A percentile compares a stretch with the other conserved stretches of the same genome.
Evolutionary conservation across 2,329 filamentous ascomycete species (phyloP).

Genomic region (Clonostachys solani): DNA sequence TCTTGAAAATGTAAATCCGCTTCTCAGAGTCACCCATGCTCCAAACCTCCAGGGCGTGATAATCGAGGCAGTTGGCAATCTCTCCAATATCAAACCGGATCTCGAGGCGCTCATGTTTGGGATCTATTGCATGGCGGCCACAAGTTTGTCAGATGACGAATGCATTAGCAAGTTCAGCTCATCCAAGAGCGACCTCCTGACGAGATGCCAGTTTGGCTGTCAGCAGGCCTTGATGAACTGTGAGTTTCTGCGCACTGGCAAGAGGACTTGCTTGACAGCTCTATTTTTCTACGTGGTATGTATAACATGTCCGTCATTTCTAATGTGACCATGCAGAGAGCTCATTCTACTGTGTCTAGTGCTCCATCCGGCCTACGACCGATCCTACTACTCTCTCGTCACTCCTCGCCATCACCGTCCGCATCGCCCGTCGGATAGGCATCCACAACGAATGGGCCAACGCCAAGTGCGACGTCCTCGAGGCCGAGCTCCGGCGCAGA

Average conservation of each 20-base stretch:
- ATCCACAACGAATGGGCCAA: constrained; percentile 41
- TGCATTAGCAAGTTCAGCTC: constrained; percentile 35
- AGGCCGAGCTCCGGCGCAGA: constrained; percentile 55
- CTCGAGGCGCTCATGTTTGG: constrained; percentile 55
- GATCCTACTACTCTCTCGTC: constrained; percentile 47
- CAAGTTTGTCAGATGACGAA: constrained; percentile 35
- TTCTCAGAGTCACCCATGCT: constrained; percentile 55
- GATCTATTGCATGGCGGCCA: constrained; percentile 38
- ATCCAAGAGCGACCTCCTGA: constrained; percentile 31
- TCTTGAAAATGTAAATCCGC: constrained; percentile 52
- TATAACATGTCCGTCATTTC: not conserved
- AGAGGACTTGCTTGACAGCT: constrained; percentile 51
- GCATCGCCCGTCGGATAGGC: constrained; percentile 53
- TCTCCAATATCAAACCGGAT: constrained; percentile 26
- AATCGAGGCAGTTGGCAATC: constrained; percentile 40
- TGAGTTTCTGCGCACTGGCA: constrained; percentile 40
- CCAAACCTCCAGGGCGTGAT: constrained; percentile 49
- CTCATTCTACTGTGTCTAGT: constrained; percentile 20
- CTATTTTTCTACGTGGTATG: constrained; percentile 50
- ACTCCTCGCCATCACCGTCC: constrained; percentile 48
- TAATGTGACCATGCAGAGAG: not conserved
- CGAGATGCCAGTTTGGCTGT: constrained; percentile 40
- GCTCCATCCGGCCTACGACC: constrained; percentile 35
- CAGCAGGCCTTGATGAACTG: constrained; percentile 50
- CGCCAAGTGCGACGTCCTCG: constrained; percentile 25